Conservation (phyloP, 495 filamentous ascomycete species). For the Tuber umbilicatum region DNA sequence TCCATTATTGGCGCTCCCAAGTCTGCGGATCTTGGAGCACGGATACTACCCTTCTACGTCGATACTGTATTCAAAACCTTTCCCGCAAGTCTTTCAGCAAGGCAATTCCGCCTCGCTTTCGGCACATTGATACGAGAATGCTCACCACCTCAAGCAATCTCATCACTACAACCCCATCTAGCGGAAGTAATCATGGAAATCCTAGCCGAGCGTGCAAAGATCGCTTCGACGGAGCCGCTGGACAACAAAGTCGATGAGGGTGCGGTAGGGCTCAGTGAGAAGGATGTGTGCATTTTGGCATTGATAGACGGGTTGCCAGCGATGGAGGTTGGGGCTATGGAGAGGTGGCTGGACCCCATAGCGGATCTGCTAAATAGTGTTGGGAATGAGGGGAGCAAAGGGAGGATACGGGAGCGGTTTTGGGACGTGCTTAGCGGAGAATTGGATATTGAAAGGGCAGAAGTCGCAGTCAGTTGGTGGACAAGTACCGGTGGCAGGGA, state of each 20-base stretch:
- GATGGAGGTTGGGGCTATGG: slow-evolving; percentile 60
- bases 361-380: slow-evolving; percentile 63
- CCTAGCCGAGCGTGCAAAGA: slow-evolving; percentile 59
- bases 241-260: slow-evolving; percentile 39
- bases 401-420: slow-evolving; percentile 64
- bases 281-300: slow-evolving; percentile 70
- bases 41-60: slow-evolving; percentile 77
- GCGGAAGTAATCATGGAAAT: slow-evolving; percentile 76
- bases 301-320: slow-evolving; percentile 76
- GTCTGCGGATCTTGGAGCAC: slow-evolving; percentile 62
- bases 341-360: slow-evolving; percentile 68
- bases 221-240: slow-evolving; percentile 50
- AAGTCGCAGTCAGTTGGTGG: slow-evolving; percentile 86
- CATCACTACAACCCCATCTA: slow-evolving; percentile 64
- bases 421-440: slow-evolving; percentile 83
- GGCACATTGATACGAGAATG: slow-evolving; percentile 79
- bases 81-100: slow-evolving; percentile 69
- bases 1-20: slow-evolving; percentile 73
- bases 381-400: slow-evolving; percentile 55
- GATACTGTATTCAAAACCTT: slow-evolving; percentile 78
- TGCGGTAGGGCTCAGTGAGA: slow-evolving; percentile 57
- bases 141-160: slow-evolving; percentile 70
- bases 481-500: slow-evolving; percentile 61
- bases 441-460: slow-evolving; percentile 82
- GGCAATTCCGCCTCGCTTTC: slow-evolving; percentile 91